A percentile compares a stretch with the other conserved stretches of the same genome.
These are phyloP conservation scores for Fusarium setosum DNA, from an alignment of 2,329 filamentous ascomycete genomes.

Conservation along the genomic window DNA sequence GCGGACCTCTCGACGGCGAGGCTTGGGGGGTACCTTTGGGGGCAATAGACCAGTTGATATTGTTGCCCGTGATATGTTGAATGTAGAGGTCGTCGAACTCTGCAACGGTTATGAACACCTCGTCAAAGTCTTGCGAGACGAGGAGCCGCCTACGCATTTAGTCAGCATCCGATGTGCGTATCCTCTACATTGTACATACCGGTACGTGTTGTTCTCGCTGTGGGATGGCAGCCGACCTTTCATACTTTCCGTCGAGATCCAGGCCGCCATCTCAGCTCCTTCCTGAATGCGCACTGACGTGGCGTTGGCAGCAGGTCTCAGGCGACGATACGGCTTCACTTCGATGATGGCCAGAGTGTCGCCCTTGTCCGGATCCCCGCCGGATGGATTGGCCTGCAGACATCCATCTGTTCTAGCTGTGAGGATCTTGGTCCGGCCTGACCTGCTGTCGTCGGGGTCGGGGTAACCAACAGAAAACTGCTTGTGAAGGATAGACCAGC, in stretches of 20 bases:
- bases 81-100: constrained; percentile 14
- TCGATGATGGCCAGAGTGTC: constrained; percentile 11
- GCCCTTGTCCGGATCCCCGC: neutral
- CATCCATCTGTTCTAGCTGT: neutral
- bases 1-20: neutral
- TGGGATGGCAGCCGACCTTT: neutral
- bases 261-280: constrained; percentile 17
- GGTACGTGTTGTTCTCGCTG: neutral
- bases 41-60: neutral
- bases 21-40: neutral
- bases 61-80: constrained; percentile 4
- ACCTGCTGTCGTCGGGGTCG: neutral
- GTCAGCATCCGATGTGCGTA: neutral
- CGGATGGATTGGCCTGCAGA: neutral
- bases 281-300: constrained; percentile 5
- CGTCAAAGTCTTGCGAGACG: constrained; percentile 14
- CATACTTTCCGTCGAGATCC: constrained; percentile 2
- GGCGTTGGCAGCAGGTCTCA: neutral
- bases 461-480: neutral
- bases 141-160: constrained; percentile 3
- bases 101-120: constrained; percentile 11
- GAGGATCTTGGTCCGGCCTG: neutral
- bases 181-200: neutral
- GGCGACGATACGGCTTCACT: constrained; percentile 14
- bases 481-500: neutral